These are phyloP conservation scores for Didymella sp. DNA, from an alignment of 2,329 filamentous ascomycete species.

Conservation along the genomic window DNA sequence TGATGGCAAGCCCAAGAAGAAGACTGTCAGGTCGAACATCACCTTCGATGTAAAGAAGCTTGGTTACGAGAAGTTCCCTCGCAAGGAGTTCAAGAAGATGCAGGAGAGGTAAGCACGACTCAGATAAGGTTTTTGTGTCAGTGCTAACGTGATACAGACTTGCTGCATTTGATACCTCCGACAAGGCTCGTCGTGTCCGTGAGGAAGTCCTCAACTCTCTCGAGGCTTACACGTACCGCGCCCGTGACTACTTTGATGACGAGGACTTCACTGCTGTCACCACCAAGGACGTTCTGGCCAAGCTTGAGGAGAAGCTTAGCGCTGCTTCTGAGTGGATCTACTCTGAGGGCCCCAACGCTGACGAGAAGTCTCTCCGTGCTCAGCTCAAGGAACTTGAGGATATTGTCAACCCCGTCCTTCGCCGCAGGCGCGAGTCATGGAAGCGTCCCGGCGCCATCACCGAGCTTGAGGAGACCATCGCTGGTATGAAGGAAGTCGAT, in stretches of 20 bases:
- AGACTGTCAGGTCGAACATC: conserved; percentile 61
- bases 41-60: conserved; percentile 54
- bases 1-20: conserved; percentile 56
- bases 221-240: conserved; percentile 91
- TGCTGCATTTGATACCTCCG: conserved; percentile 83
- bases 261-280: conserved; percentile 76
- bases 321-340: conserved; percentile 89
- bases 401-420: conserved; percentile 78
- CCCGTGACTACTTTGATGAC: conserved; percentile 81
- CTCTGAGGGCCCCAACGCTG: conserved; percentile 78
- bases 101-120: conserved; percentile 60
- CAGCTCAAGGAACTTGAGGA: conserved; percentile 79
- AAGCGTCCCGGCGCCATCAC: conserved; percentile 75
- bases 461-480: conserved; percentile 72
- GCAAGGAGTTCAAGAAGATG: conserved; percentile 65
- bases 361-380: conserved; percentile 74
- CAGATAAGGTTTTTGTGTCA: neutral
- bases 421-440: conserved; percentile 73
- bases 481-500: conserved; percentile 74
- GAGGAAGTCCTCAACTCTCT: conserved; percentile 91
- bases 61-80: conserved; percentile 63
- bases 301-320: conserved; percentile 72
- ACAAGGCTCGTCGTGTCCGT: conserved; percentile 74
- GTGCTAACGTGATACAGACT: conserved; percentile 61
- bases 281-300: conserved; percentile 69